A percentile compares a stretch with the other conserved stretches of the same genome.
Evolutionary conservation across 169 alveolate species (phyloP).

Genomic region (Eimeria maxima): DNA sequence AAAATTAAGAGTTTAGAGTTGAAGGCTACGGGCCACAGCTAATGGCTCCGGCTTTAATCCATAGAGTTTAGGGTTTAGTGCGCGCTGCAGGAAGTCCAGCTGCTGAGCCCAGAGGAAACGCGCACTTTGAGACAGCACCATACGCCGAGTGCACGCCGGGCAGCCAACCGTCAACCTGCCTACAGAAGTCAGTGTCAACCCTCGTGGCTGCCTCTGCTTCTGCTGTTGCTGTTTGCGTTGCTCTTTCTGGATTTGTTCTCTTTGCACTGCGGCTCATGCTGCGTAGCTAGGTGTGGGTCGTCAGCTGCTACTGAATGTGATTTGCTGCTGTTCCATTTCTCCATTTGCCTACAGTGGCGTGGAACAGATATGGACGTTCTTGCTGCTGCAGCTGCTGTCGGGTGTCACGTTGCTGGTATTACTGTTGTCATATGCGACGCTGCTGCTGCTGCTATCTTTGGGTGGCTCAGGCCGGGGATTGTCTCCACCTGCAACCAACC

Average conservation of each 20-base stretch:
- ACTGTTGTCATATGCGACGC: neutral
- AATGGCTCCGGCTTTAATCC: neutral
- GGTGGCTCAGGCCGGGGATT: neutral
- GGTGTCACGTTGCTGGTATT: neutral
- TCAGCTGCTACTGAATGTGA: neutral
- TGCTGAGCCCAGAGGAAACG: slow-evolving; percentile 34
- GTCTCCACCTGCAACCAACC: neutral
- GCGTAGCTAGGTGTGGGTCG: neutral
- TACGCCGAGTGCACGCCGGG: neutral
- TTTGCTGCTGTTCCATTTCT: neutral
- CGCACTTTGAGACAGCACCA: slow-evolving; percentile 10
- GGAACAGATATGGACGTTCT: neutral
- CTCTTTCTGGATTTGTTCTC: neutral
- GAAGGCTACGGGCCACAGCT: neutral
- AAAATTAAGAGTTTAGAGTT: neutral
- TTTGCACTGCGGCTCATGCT: neutral
- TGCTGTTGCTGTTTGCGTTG: neutral
- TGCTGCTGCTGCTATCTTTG: neutral
- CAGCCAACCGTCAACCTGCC: slow-evolving; percentile 36
- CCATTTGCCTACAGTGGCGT: neutral
- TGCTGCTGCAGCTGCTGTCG: slow-evolving; percentile 1
- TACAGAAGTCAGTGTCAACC: neutral
- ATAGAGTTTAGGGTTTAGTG: neutral
- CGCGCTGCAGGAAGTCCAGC: neutral
- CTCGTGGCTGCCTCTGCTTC: neutral